phyloP scores from a whole-genome alignment of 2,329 filamentous ascomycete genomes.

The Trichoderma endophyticum region DNA sequence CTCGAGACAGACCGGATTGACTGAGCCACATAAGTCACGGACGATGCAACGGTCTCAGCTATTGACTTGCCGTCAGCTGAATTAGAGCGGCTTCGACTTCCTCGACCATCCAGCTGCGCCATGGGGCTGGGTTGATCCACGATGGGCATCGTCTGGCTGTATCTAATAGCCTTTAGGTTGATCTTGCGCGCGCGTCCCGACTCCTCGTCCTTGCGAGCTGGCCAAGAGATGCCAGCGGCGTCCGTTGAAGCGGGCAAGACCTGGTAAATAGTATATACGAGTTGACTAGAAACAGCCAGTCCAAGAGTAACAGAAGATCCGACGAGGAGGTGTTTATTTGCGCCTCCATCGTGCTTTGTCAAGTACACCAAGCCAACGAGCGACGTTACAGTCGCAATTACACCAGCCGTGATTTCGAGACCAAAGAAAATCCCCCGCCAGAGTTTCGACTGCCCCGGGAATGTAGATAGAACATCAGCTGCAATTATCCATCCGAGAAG shows the following conservation, averaged over 20 bases:
- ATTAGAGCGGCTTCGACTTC: slow-evolving; percentile 38
- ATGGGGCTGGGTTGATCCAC: slow-evolving; percentile 26
- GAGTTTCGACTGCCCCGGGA: slow-evolving; percentile 26
- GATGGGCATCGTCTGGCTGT: slow-evolving; percentile 43
- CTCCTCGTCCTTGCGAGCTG: slow-evolving; percentile 31
- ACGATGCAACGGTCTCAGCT: slow-evolving; percentile 26
- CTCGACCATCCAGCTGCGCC: not conserved
- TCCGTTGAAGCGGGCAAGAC: slow-evolving; percentile 39
- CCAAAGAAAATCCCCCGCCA: slow-evolving; percentile 28
- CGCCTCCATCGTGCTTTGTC: slow-evolving; percentile 24
- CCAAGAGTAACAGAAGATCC: slow-evolving; percentile 46
- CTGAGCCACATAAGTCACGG: slow-evolving; percentile 41
- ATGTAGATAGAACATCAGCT: slow-evolving; percentile 27
- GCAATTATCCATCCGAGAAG: slow-evolving; percentile 34
- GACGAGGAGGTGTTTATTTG: slow-evolving; percentile 35
- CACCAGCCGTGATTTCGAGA: slow-evolving; percentile 38
- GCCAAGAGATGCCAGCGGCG: slow-evolving; percentile 22
- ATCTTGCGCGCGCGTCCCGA: slow-evolving; percentile 17
- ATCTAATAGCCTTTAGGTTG: slow-evolving; percentile 52
- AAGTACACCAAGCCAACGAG: slow-evolving; percentile 42
- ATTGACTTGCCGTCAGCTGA: slow-evolving; percentile 36
- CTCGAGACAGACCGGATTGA: slow-evolving; percentile 56
- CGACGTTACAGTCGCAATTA: slow-evolving; percentile 45
- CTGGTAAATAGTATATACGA: slow-evolving; percentile 47
- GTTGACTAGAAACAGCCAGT: slow-evolving; percentile 45